phyloP scores from a whole-genome alignment of 2,329 filamentous ascomycete species.

The Sphaerulina vaccinii region DNA sequence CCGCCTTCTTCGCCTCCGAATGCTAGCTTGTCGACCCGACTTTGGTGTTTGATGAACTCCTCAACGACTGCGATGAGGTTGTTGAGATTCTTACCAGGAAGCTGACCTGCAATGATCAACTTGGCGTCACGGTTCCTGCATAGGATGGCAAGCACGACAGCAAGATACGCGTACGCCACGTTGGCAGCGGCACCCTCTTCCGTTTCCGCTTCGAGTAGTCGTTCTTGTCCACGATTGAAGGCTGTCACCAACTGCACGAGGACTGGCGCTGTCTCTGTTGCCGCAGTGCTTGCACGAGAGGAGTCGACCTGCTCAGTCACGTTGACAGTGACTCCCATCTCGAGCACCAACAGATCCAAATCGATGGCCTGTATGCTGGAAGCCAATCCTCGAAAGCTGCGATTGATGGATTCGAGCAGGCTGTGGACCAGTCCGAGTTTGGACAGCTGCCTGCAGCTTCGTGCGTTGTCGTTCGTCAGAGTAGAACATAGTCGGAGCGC shows the following conservation, averaged over 20 bases:
- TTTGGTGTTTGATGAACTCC: conserved; percentile 62
- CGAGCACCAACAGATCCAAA: conserved; percentile 72
- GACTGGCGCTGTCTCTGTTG: conserved; percentile 12
- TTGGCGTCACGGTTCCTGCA: conserved; percentile 58
- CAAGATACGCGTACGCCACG: conserved; percentile 82
- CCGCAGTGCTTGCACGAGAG: conserved; percentile 42
- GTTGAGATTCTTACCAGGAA: conserved; percentile 50
- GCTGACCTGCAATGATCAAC: conserved; percentile 29
- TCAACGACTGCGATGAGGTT: conserved; percentile 58
- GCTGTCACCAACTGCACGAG: conserved; percentile 30
- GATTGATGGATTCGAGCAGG: conserved; percentile 32
- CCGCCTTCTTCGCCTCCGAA: conserved; percentile 50
- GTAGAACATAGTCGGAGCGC: conserved; percentile 75
- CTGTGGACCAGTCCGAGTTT: conserved; percentile 47
- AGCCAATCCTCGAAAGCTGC: conserved; percentile 29
- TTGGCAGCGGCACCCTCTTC: conserved; percentile 71
- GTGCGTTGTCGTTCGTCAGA: conserved; percentile 75
- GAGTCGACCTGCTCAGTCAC: conserved; percentile 73
- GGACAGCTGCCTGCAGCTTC: conserved; percentile 68
- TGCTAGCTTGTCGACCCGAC: conserved; percentile 55
- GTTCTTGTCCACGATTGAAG: conserved; percentile 33
- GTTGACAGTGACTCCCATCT: conserved; percentile 82
- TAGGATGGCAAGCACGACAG: conserved; percentile 79
- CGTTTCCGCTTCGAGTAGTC: conserved; percentile 59
- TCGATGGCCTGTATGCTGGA: conserved; percentile 40